Base-by-base conservation (phyloP, 208 protist species). In the Angomonas deanei region DNA sequence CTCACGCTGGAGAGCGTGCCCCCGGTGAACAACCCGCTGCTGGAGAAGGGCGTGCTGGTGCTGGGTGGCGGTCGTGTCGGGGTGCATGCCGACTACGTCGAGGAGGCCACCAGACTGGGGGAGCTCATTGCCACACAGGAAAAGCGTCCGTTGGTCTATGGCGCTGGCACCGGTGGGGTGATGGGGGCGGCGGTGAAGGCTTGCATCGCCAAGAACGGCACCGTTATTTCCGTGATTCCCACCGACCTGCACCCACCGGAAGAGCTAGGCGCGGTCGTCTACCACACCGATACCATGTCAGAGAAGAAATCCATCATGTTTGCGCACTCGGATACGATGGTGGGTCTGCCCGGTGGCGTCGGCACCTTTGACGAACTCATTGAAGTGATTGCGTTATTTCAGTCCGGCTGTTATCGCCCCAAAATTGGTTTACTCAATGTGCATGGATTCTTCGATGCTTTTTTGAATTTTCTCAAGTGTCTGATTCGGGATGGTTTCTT, bases 281-380 rank as follows among this genome's bases (percentile, higher is more conserved):
- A 89, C 72, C 76, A 63, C 38, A 81, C 82, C 21, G 46, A 70
- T 31, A 91, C 78, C 53, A 93, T 93, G 83, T 81, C 76, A 23
- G 87, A 93, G 71, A 74, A 84, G 13, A 93, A 93, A 75, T 87
- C 73, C 66, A 84, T 93, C 69, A 93, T 93, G 87, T 86, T 91
- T 58, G 69, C 78, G 0, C 75, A 82, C 64, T 34, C 81, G 53
- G 64, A 83, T 63, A 76, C 68, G 0, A 76, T 93, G 23, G 74
- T 93, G 26, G 83, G 76, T 10, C 78, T 93, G 36, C 87, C 87
- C 0, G 87, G 87, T 30, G 87, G 87, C 42, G 53, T 88, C 27
- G 87, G 87, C 63, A 93, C 87, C 58, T 90, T 93, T 74, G 87
- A 93, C 64, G 87, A 93, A 62, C 74, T 93, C 47, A 68, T 91